Base-by-base conservation (phyloP, 2,329 filamentous ascomycete genomes). In the Emergomyces africanus region DNA sequence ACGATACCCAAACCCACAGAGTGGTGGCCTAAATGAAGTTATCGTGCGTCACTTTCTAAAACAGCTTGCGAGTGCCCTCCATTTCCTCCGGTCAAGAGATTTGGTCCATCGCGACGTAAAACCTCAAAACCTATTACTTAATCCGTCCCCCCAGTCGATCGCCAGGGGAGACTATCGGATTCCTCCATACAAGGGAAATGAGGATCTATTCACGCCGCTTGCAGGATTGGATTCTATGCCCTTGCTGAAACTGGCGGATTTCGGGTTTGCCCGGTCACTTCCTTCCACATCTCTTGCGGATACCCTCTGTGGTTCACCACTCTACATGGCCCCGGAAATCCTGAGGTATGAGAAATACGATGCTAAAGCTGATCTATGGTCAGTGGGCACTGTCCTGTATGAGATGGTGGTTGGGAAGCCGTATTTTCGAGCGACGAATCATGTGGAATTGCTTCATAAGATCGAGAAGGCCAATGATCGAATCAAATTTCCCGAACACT, bases 301-400 rank as follows among this genome's bases (percentile, higher is more conserved):
- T 72, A 99, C 94, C 0, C 83, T 99, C 0, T 99, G 94, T 72
- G 94, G 94, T 20, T 97, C 94, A 14, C 94, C 94, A 10, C 78
- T 99, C 30, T 99, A 99, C 76, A 99, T 99, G 94, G 94, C 94
- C 0, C 94, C 94, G 3, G 94, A 99, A 75, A 99, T 99, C 64
- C 79, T 99, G 62, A 86, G 91, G 61, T 99, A 97, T 68, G 91
- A 99, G 72, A 92, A 92, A 69, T 99, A 99, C 72, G 92, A 96
- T 75, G 90, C 92, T 63, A 95, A 95, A 73, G 92, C 91, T 53
- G 94, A 99, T 75, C 77, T 99, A 39, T 99, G 94, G 94, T 99
- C 94, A 25, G 90, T 96, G 39, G 94, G 94, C 56, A 96, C 94
- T 20, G 94, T 99, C 9, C 77, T 95, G 28, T 96, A 90, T 70